Conservation (phyloP, 805 yeast species). For the Candida nonsorbophila region DNA sequence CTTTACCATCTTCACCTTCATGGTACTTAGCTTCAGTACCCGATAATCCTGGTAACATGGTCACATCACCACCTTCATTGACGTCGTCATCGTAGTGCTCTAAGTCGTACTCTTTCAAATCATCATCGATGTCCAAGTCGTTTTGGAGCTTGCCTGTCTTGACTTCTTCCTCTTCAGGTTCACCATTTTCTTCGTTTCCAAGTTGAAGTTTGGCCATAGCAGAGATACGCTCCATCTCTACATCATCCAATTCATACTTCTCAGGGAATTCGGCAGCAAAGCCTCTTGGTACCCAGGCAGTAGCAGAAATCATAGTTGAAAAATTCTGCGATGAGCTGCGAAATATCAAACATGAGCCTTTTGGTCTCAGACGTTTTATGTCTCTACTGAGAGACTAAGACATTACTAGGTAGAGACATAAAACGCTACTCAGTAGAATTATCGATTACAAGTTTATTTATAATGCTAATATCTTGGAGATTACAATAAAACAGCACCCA, state of each 20-base stretch:
- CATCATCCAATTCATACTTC: conserved; percentile 82
- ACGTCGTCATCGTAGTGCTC: conserved; percentile 75
- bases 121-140: conserved; percentile 70
- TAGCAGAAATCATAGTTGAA: conserved; percentile 79
- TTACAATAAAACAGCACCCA: conserved; percentile 84
- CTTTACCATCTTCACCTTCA: conserved; percentile 43
- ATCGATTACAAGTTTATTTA: background rate
- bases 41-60: conserved; percentile 69
- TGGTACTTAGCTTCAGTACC: conserved; percentile 55
- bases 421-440: too few relatives aligned
- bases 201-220: conserved; percentile 80
- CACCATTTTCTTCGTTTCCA: conserved; percentile 65
- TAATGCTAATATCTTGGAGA: background rate
- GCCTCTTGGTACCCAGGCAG: conserved; percentile 96
- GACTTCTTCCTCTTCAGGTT: conserved; percentile 38
- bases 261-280: conserved; percentile 90
- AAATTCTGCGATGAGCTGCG: conserved; percentile 44
- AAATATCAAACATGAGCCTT: background rate
- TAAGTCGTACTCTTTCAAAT: conserved; percentile 79
- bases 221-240: conserved; percentile 85
- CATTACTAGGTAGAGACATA: too few relatives aligned
- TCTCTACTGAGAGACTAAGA: too few relatives aligned
- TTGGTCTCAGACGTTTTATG: background rate
- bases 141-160: conserved; percentile 33
- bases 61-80: conserved; percentile 52